Conservation (phyloP, 2,329 filamentous ascomycete species). For the Penicillium sclerotigenum region DNA sequence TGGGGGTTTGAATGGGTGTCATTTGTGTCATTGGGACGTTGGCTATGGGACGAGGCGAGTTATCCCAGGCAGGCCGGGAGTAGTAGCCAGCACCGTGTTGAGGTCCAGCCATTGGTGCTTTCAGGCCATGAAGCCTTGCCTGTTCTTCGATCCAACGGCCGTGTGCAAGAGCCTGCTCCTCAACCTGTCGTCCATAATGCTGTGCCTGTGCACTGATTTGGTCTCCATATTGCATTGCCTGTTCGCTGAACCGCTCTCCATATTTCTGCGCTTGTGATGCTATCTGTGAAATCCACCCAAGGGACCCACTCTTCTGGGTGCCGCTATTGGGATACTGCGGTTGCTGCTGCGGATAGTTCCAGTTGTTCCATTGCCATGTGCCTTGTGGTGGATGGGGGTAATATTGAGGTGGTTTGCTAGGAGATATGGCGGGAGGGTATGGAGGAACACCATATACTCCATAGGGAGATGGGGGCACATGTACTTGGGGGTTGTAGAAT, state of each 20-base stretch:
- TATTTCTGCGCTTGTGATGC: conserved; percentile 41
- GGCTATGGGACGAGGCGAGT: not conserved
- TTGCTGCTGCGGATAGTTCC: conserved; percentile 23
- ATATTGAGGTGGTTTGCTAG: conserved; percentile 21
- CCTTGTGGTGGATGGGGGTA: conserved; percentile 25
- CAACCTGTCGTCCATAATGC: conserved; percentile 37
- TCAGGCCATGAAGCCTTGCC: conserved; percentile 30
- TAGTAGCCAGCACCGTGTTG: not conserved
- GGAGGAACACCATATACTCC: conserved; percentile 20
- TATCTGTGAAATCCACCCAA: conserved; percentile 36
- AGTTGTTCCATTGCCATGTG: conserved; percentile 31
- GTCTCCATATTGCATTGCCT: conserved; percentile 35
- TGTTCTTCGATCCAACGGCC: conserved; percentile 41
- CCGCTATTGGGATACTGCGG: conserved; percentile 21
- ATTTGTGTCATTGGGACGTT: not conserved
- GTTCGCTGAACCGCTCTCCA: conserved; percentile 37
- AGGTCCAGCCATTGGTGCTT: conserved; percentile 11
- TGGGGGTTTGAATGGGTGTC: not conserved
- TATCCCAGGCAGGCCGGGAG: conserved; percentile 3
- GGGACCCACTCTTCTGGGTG: conserved; percentile 26
- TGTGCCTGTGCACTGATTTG: conserved; percentile 35
- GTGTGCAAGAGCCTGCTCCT: conserved; percentile 39
- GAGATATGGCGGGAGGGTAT: conserved; percentile 17
- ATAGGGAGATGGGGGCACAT: conserved; percentile 11
- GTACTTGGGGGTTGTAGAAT: conserved; percentile 9